These are phyloP conservation scores for Murraya paniculata DNA, from an alignment of 345 rosid species.

Conservation along the genomic window DNA sequence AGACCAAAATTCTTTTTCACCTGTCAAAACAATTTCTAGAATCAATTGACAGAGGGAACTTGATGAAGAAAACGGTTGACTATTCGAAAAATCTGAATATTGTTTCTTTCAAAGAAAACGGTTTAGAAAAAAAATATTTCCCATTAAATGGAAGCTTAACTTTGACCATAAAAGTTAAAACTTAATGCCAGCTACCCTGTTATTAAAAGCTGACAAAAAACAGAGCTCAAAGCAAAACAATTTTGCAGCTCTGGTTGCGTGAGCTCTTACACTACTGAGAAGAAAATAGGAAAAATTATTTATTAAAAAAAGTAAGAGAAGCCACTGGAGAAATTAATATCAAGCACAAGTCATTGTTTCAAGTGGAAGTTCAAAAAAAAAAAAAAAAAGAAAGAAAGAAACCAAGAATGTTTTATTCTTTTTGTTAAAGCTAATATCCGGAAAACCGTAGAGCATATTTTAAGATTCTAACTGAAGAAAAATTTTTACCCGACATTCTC, in stretches of 20 bases:
- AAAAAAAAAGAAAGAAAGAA: background rate
- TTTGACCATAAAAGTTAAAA: background rate
- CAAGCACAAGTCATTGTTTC: background rate
- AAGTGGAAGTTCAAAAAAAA: background rate
- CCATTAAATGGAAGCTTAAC: too few relatives aligned
- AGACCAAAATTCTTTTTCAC: too few relatives aligned
- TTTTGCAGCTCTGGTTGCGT: background rate
- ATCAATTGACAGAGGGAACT: too few relatives aligned
- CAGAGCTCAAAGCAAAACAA: background rate
- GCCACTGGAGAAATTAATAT: background rate
- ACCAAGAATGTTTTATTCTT: background rate
- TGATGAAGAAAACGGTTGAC: too few relatives aligned
- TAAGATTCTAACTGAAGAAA: background rate
- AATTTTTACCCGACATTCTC: slow-evolving; percentile 6
- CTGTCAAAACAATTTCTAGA: too few relatives aligned
- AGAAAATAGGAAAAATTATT: background rate
- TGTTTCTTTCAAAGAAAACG: too few relatives aligned
- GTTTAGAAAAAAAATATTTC: too few relatives aligned
- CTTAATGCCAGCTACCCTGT: background rate
- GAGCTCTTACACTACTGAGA: background rate
- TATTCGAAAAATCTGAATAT: too few relatives aligned
- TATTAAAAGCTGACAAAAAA: background rate
- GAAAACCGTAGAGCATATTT: background rate
- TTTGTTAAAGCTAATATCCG: background rate
- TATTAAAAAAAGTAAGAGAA: background rate